phyloP scores from a whole-genome alignment of 2,329 filamentous ascomycete genomes.

The Sarocladiaceae sp. region DNA sequence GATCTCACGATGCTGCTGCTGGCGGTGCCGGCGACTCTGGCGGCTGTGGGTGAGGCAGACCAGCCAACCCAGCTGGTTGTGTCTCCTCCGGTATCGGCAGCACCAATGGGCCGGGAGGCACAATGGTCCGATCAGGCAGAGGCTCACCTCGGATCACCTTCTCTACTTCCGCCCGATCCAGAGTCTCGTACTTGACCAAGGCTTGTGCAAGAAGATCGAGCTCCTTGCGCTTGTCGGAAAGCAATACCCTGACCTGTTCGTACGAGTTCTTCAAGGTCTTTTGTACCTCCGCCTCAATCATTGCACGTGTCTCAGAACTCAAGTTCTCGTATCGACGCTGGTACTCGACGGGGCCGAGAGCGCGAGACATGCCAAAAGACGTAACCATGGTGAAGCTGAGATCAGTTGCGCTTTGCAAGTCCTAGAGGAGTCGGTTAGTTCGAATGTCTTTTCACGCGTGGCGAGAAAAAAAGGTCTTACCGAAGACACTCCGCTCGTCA shows the following conservation, averaged over 20 bases:
- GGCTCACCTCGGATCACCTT: slow-evolving; percentile 84
- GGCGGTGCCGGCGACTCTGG: slow-evolving; percentile 24
- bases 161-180: slow-evolving; percentile 83
- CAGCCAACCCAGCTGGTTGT: slow-evolving; percentile 27
- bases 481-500: slow-evolving; percentile 79
- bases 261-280: slow-evolving; percentile 77
- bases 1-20: not conserved
- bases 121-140: slow-evolving; percentile 54
- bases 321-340: slow-evolving; percentile 72
- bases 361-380: slow-evolving; percentile 79
- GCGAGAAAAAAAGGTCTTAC: slow-evolving; percentile 50
- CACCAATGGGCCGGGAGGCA: slow-evolving; percentile 48
- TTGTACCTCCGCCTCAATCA: slow-evolving; percentile 85
- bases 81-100: slow-evolving; percentile 30
- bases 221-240: slow-evolving; percentile 72
- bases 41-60: slow-evolving; percentile 26
- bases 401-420: slow-evolving; percentile 75
- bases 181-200: slow-evolving; percentile 87
- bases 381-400: slow-evolving; percentile 86
- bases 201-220: slow-evolving; percentile 84
- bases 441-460: too few relatives aligned
- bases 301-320: slow-evolving; percentile 76
- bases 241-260: slow-evolving; percentile 62
- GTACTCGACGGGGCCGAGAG: slow-evolving; percentile 86
- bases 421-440: slow-evolving; percentile 44